Evolutionary conservation across 2,329 filamentous ascomycete species (phyloP).

Genomic region (Aspergillus thermomutatus): DNA sequence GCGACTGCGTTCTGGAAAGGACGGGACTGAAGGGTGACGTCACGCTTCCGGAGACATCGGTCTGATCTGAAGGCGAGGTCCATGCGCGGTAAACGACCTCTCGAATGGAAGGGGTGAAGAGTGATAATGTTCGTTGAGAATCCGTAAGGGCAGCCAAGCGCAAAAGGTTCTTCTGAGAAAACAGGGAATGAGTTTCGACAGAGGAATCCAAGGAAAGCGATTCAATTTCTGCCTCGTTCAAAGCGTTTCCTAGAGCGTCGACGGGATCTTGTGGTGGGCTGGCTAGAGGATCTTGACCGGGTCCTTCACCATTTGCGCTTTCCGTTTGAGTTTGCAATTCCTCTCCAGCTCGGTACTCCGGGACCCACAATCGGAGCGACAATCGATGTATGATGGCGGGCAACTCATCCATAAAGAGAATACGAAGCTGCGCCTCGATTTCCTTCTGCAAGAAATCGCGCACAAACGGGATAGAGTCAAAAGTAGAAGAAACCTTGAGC

Average conservation of each 20-base stretch:
- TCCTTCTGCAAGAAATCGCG: constrained; percentile 94
- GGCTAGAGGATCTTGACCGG: constrained; percentile 73
- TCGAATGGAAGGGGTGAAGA: constrained; percentile 86
- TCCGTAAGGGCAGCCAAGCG: constrained; percentile 78
- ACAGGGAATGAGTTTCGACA: constrained; percentile 79
- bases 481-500: constrained; percentile 96
- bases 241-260: constrained; percentile 71
- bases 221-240: constrained; percentile 72
- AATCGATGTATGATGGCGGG: constrained; percentile 94
- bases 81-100: constrained; percentile 91
- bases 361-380: constrained; percentile 83
- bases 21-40: constrained; percentile 45
- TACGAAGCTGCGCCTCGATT: constrained; percentile 88
- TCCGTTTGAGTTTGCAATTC: constrained; percentile 53
- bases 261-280: constrained; percentile 79
- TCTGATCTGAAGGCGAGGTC: constrained; percentile 72
- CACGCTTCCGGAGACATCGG: constrained; percentile 50
- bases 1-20: constrained; percentile 62
- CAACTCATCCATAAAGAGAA: constrained; percentile 95
- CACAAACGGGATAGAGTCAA: constrained; percentile 98
- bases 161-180: constrained; percentile 91
- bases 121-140: constrained; percentile 82
- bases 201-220: constrained; percentile 75
- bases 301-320: constrained; percentile 54
- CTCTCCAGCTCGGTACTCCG: constrained; percentile 72